Base-by-base conservation (phyloP, 2,329 filamentous ascomycete species). In the Xylariaceae sp. region DNA sequence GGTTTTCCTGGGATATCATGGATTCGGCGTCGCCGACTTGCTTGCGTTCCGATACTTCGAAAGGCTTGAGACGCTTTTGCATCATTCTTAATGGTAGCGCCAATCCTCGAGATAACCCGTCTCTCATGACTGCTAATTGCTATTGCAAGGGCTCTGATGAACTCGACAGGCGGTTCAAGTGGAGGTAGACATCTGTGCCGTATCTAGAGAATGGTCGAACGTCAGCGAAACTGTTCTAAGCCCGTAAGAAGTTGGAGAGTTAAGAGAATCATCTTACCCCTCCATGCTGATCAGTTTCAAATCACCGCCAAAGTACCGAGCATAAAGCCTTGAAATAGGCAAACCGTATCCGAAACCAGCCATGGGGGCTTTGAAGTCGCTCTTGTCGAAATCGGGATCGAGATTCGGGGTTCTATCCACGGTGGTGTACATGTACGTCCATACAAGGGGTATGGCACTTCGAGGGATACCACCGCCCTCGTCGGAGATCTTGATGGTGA, bases 401-500 rank as follows among this genome's bases (percentile, higher is more conserved):
- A 99, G 79, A 71, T 87, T 96, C 11, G 94, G 94, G 18, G 94
- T 97, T 68, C 92, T 87, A 74, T 97, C 94, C 65, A 99, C 94
- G 1, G 94, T 99, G 42, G 94, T 99, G 75, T 99, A 99, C 94
- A 97, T 99, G 75, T 99, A 99, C 10, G 94, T 99, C 94, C 94
- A 99, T n/a, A 97, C 94, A 11, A 99, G 82, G 4, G 94, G 94
- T 64, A 99, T 97, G 55, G 91, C 85, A 69, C 89, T 95, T 69
- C 94, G 82, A 0, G 94, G 92, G 56, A 99, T 97, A 63, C 94
- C 94, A 64, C 94, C 94, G 60, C 94, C 94, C 76, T 99, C 94
- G 73, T 99, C 94, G 3, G 89, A 90, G 68, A 99, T 89, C 77
- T 99, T 99, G 79, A 99, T 97, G 4, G 94, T 99, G 70, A 99